Conservation (phyloP, 192 early-diverging fungal genomes). For the Dissophora globulifera region DNA sequence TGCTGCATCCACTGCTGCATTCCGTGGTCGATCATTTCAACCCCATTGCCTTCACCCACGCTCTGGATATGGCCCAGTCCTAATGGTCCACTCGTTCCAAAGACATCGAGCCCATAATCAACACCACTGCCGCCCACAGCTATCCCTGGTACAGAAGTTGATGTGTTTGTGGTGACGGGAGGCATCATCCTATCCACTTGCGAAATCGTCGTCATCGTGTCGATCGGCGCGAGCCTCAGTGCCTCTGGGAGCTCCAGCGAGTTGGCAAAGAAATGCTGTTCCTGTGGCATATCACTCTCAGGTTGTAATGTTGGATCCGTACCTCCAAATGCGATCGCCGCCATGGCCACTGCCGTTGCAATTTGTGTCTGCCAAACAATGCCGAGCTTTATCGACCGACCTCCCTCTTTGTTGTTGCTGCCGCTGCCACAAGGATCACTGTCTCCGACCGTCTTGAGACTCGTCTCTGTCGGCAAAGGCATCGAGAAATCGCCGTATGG, state of each 20-base stretch:
- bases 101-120: neutral
- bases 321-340: conserved; percentile 25
- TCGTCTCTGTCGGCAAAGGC: conserved; percentile 11
- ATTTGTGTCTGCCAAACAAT: conserved; percentile 33
- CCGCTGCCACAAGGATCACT: too few species aligned
- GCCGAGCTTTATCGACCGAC: too few species aligned
- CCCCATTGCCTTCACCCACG: too few species aligned
- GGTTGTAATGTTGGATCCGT: conserved; percentile 5
- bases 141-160: too few species aligned
- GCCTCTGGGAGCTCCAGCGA: conserved; percentile 22
- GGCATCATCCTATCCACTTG: neutral
- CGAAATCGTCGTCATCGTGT: conserved; percentile 8
- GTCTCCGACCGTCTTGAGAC: too few species aligned
- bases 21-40: neutral
- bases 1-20: neutral
- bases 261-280: conserved; percentile 29
- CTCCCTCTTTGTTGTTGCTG: too few species aligned
- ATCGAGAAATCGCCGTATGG: conserved; percentile 37
- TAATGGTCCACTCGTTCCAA: neutral
- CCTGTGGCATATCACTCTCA: neutral
- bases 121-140: too few species aligned
- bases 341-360: conserved; percentile 21
- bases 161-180: neutral
- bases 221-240: conserved; percentile 14
- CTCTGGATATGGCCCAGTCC: neutral